Percentiles rank a stretch among this genome's conserved stretches.
Conservation (phyloP, 176 grass and related monocot genomes). For the Microstegium vimineum region DNA sequence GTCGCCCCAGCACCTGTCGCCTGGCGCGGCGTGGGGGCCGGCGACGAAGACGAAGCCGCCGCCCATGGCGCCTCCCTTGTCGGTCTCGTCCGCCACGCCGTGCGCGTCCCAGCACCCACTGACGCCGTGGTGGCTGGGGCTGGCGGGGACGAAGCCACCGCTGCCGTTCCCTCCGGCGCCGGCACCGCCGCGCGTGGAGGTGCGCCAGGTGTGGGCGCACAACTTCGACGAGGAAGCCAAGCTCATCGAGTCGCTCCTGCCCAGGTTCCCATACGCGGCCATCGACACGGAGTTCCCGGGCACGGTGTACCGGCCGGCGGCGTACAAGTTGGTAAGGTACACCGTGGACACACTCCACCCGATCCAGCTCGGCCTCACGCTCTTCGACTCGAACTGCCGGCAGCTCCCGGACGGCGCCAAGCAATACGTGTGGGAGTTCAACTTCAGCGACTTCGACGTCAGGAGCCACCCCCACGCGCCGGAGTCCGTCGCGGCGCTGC, state of each 20-base stretch:
- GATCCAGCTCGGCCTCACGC: slow-evolving; percentile 34
- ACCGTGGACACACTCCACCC: slow-evolving; percentile 31
- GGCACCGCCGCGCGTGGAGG: not conserved
- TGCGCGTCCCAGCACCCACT: too few relatives aligned
- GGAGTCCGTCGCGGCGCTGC: too few relatives aligned
- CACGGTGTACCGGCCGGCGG: slow-evolving; percentile 17
- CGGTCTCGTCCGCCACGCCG: too few relatives aligned
- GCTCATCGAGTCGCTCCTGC: slow-evolving; percentile 26
- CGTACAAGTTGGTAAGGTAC: not conserved
- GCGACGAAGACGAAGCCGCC: too few relatives aligned
- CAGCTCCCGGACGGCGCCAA: not conserved
- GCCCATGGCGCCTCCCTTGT: too few relatives aligned
- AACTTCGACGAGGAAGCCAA: not conserved
- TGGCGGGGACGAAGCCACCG: too few relatives aligned
- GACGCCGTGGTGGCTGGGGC: too few relatives aligned
- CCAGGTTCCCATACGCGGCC: not conserved
- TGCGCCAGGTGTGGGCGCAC: slow-evolving; percentile 27
- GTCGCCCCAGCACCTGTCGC: too few relatives aligned
- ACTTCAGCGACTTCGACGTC: slow-evolving; percentile 38
- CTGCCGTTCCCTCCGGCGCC: not conserved
- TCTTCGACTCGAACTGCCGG: not conserved
- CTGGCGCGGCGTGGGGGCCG: too few relatives aligned
- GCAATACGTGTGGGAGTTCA: slow-evolving; percentile 41
- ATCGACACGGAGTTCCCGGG: slow-evolving; percentile 45
- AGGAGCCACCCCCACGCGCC: not conserved